phyloP scores from a whole-genome alignment of 495 filamentous ascomycete genomes.

The Immersiella caudata region DNA sequence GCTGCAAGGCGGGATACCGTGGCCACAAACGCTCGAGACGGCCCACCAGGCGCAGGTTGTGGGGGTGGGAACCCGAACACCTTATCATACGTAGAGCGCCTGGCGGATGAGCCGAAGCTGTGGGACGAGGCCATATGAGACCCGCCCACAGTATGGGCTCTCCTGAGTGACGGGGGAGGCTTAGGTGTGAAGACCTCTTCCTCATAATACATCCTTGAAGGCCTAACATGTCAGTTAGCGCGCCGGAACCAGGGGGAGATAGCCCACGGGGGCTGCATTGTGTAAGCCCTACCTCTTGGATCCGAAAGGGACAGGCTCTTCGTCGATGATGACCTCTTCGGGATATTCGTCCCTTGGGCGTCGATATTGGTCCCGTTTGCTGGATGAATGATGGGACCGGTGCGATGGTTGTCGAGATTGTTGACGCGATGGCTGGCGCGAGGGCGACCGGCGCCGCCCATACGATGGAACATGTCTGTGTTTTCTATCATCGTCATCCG shows the following conservation, averaged over 20 bases:
- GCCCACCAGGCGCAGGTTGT: slow-evolving; percentile 33
- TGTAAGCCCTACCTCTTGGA: slow-evolving; percentile 41
- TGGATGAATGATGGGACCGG: slow-evolving; percentile 4
- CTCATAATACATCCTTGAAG: slow-evolving; percentile 43
- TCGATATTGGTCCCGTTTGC: slow-evolving; percentile 30
- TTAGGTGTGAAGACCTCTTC: slow-evolving; percentile 37
- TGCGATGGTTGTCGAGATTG: slow-evolving; percentile 20
- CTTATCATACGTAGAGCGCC: slow-evolving; percentile 40
- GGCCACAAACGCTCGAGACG: slow-evolving; percentile 40
- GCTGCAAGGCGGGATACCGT: not conserved
- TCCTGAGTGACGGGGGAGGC: slow-evolving; percentile 33
- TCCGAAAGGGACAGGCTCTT: slow-evolving; percentile 39
- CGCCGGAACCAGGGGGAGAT: not conserved
- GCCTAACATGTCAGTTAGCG: slow-evolving; percentile 32
- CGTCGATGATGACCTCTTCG: slow-evolving; percentile 29
- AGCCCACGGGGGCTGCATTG: not conserved
- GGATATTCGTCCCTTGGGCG: slow-evolving; percentile 27
- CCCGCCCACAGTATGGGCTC: slow-evolving; percentile 39
- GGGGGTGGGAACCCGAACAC: slow-evolving; percentile 38
- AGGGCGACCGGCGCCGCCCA: slow-evolving; percentile 24
- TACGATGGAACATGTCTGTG: slow-evolving; percentile 30
- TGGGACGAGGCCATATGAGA: slow-evolving; percentile 44
- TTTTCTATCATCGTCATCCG: slow-evolving; percentile 19
- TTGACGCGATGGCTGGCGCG: slow-evolving; percentile 23
- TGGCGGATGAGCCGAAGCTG: slow-evolving; percentile 44